Percentiles rank a stretch among this genome's conserved stretches.
phyloP scores from a whole-genome alignment of 108 stramenopile species.

The Nitzschia inconspicua region DNA sequence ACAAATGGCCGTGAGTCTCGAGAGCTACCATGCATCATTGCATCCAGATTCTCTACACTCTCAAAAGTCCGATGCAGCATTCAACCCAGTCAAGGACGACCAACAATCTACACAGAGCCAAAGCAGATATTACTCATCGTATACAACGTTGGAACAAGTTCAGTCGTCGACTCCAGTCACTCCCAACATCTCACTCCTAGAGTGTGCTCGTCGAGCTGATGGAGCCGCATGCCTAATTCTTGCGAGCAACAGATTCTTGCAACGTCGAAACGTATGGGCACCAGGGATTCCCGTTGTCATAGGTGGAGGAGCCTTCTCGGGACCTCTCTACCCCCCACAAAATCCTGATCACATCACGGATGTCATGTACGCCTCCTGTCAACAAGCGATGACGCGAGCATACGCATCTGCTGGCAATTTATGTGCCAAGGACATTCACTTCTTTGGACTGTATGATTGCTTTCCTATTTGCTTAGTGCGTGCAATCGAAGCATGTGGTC shows the following conservation, averaged over 20 bases:
- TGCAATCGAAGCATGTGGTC: conserved; percentile 33
- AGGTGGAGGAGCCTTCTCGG: conserved; percentile 36
- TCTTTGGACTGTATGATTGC: conserved; percentile 49
- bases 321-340: conserved; percentile 34
- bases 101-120: not conserved
- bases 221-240: conserved; percentile 41
- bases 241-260: conserved; percentile 25
- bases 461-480: conserved; percentile 48
- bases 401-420: conserved; percentile 30
- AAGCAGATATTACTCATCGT: not conserved
- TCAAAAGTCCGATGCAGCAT: conserved; percentile 7
- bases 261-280: conserved; percentile 3
- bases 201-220: conserved; percentile 43
- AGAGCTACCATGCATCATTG: conserved; percentile 32
- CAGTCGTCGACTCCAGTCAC: conserved; percentile 17
- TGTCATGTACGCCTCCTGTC: conserved; percentile 27
- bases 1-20: conserved; percentile 27
- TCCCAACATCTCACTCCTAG: conserved; percentile 29
- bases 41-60: conserved; percentile 29
- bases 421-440: conserved; percentile 29
- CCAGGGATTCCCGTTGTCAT: conserved; percentile 20
- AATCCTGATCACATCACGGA: conserved; percentile 15
- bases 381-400: conserved; percentile 28
- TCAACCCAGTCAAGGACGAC: not conserved
- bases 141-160: conserved; percentile 14